Base-by-base conservation (phyloP, 495 filamentous ascomycete genomes). In the Penicillium desertorum region DNA sequence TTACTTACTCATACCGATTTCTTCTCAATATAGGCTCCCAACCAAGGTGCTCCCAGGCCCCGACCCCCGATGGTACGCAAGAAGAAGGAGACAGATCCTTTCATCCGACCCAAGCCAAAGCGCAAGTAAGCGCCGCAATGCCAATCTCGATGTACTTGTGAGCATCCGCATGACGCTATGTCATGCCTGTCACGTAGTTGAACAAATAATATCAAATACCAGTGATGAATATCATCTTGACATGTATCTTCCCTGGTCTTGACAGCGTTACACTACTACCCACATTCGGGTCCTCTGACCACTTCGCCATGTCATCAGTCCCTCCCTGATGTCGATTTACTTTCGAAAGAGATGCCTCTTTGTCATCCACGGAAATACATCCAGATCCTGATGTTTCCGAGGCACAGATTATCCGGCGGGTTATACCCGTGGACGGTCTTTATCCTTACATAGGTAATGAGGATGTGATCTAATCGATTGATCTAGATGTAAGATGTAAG, bases 71-170 rank as follows among this genome's bases (percentile, higher is more conserved):
- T 72, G 16, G 71, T 73, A 57, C 77, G 76, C 43, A 77, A 74
- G 52, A 79, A 73, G 60, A 81, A 80, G 56, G 71, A 79, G 37
- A 73, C 54, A 10, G 78, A 82, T 61, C 78, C 79, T 1, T 83
- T 83, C 45, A 82, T 83, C 46, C 67, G 76, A 20, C 79, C 80
- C 6, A 83, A 80, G 57, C 70, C 66, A 49, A 73, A 70, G 64
- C 69, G 56, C 53, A 60, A 63, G 39, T 66, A 56, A 46, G 39
- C 45, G 47, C 58, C 41, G 41, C 45, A 20, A 20, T 5, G 25
- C 16, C n/a, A 17, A 45, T 27, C 3, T 10, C 27, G 5, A 42
- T 27, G 36, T 39, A 39, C n/a, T 17, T 39, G 36, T 39, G 36
- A 39, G 2, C 36, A 39, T 39, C 36, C 36, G 1, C 36, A 39